Percentiles rank a stretch among this genome's conserved stretches.
phyloP scores from a whole-genome alignment of 2,329 filamentous ascomycete genomes.

The Lasiodiplodia sp. region DNA sequence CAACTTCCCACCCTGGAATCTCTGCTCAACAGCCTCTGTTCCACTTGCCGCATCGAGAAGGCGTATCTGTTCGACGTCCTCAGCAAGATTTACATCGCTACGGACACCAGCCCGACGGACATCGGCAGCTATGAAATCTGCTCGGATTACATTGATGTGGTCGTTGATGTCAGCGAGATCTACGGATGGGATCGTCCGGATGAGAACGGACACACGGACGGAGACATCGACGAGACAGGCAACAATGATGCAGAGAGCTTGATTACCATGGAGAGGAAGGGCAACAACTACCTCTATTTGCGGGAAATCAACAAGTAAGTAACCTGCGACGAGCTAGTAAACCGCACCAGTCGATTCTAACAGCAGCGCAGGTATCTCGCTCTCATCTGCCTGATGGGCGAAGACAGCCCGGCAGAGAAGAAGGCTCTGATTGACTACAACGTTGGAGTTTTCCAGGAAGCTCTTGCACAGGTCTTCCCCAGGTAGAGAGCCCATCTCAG shows the following conservation, averaged over 20 bases:
- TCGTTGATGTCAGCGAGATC: slow-evolving; percentile 94
- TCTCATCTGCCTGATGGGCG: slow-evolving; percentile 85
- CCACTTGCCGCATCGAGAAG: slow-evolving; percentile 95
- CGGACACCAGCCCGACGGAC: slow-evolving; percentile 90
- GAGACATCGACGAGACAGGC: slow-evolving; percentile 44
- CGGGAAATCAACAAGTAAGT: slow-evolving; percentile 72
- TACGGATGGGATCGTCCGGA: slow-evolving; percentile 75
- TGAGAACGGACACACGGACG: slow-evolving; percentile 38
- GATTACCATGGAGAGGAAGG: slow-evolving; percentile 66
- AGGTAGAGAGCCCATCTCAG: slow-evolving; percentile 42
- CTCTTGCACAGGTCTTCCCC: slow-evolving; percentile 78
- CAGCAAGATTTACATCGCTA: slow-evolving; percentile 98
- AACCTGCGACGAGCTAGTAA: background rate
- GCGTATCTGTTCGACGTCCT: slow-evolving; percentile 97
- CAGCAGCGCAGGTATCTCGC: slow-evolving; percentile 68
- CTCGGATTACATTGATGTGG: slow-evolving; percentile 97
- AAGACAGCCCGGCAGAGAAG: slow-evolving; percentile 80
- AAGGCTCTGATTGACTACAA: slow-evolving; percentile 89
- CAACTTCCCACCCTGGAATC: slow-evolving; percentile 92
- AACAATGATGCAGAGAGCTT: slow-evolving; percentile 67
- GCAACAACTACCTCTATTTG: slow-evolving; percentile 68
- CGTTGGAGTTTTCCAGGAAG: slow-evolving; percentile 80
- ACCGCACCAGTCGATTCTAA: background rate
- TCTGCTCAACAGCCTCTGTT: slow-evolving; percentile 91
- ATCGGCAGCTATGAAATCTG: slow-evolving; percentile 98